These are phyloP conservation scores for Phellinidium pouzarii DNA, from an alignment of 1,284 basidiomycete genomes.

Conservation along the genomic window DNA sequence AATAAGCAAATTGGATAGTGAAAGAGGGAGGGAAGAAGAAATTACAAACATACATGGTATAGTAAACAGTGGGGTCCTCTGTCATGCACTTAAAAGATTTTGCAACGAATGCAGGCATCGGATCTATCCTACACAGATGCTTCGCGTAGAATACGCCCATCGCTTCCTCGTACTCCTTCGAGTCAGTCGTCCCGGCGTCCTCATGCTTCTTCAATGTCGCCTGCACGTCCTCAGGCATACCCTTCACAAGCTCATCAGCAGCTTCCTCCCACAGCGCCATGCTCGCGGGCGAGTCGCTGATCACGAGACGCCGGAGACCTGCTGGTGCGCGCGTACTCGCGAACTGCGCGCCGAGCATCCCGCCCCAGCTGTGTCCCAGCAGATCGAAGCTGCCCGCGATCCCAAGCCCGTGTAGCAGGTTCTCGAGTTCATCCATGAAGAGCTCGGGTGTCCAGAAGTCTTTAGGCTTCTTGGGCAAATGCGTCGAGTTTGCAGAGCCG, in stretches of 20 bases:
- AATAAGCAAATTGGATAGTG: background rate
- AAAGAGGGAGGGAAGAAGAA: background rate
- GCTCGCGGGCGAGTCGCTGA: slow-evolving; percentile 35
- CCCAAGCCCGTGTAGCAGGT: slow-evolving; percentile 34
- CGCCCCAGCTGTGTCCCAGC: slow-evolving; percentile 47
- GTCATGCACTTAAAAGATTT: slow-evolving; percentile 27
- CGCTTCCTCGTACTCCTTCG: slow-evolving; percentile 40
- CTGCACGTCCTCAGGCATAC: slow-evolving; percentile 38
- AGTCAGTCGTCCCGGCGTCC: slow-evolving; percentile 37
- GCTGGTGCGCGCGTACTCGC: slow-evolving; percentile 31
- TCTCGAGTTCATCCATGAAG: slow-evolving; percentile 42
- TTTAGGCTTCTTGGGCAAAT: slow-evolving; percentile 35
- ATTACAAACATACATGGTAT: slow-evolving; percentile 39
- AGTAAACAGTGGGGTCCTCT: slow-evolving; percentile 43
- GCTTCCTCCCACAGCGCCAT: slow-evolving; percentile 34
- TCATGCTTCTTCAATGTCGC: slow-evolving; percentile 42
- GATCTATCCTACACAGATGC: slow-evolving; percentile 41
- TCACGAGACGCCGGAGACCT: slow-evolving; percentile 36
- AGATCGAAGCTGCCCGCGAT: slow-evolving; percentile 34
- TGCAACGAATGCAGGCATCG: slow-evolving; percentile 33
- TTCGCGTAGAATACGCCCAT: slow-evolving; percentile 36
- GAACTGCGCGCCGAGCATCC: slow-evolving; percentile 37
- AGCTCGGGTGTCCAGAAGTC: slow-evolving; percentile 41
- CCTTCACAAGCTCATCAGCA: slow-evolving; percentile 27
- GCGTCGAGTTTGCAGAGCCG: slow-evolving; percentile 40